phyloP scores from a whole-genome alignment of 176 grass and related monocot species.

The Dactylis glomerata region DNA sequence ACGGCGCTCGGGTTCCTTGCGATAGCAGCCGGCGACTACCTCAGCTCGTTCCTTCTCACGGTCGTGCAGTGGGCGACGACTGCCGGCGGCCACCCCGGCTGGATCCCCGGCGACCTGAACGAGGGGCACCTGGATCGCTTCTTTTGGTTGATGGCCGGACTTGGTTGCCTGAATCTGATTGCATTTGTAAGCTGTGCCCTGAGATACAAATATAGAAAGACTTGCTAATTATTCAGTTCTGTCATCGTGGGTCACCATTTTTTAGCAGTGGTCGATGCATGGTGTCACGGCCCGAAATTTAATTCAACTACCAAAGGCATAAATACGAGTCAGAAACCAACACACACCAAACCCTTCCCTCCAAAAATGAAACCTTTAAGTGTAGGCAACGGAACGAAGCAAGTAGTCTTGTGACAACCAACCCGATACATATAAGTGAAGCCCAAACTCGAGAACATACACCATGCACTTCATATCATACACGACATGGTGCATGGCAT shows the following conservation, averaged over 20 bases:
- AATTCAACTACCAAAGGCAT: too few relatives aligned
- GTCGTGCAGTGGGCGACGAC: slow-evolving; percentile 18
- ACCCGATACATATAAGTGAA: too few relatives aligned
- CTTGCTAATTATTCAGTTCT: not conserved
- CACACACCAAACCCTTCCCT: too few relatives aligned
- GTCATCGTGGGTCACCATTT: not conserved
- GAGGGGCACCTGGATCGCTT: slow-evolving; percentile 48
- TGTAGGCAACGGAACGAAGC: too few relatives aligned
- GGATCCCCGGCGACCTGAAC: slow-evolving; percentile 62
- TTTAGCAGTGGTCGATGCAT: too few relatives aligned
- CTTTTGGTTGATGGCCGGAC: slow-evolving; percentile 32
- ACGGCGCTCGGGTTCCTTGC: slow-evolving; percentile 49
- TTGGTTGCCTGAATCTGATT: not conserved
- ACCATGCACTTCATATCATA: too few relatives aligned
- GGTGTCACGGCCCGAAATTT: too few relatives aligned
- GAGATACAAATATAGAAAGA: not conserved
- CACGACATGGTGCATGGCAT: too few relatives aligned
- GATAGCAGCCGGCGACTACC: slow-evolving; percentile 41
- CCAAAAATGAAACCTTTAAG: too few relatives aligned
- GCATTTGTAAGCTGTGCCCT: not conserved
- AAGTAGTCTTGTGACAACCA: too few relatives aligned
- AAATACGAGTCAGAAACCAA: too few relatives aligned
- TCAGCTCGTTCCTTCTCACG: slow-evolving; percentile 52
- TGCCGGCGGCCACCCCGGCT: slow-evolving; percentile 22
- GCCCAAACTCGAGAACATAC: too few relatives aligned